Conservation (phyloP, 805 yeast species). For the Priceomyces castillae region DNA sequence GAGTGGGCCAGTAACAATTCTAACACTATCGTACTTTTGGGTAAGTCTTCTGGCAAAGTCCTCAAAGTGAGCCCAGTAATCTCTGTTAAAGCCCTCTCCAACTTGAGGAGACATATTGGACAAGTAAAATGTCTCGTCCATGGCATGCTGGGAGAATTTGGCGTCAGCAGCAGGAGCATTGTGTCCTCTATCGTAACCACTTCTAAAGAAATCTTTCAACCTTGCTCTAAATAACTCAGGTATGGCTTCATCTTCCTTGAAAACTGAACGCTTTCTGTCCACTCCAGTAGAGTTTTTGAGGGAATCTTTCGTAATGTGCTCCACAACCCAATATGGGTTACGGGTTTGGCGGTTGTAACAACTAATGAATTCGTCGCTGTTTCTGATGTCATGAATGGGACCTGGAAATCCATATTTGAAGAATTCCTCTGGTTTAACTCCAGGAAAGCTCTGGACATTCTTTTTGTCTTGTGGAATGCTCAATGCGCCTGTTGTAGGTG, state of each 20-base stretch:
- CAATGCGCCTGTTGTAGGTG: constrained; percentile 8
- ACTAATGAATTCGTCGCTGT: constrained; percentile 72
- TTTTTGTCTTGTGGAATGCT: constrained; percentile 4
- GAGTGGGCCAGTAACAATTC: constrained; percentile 91
- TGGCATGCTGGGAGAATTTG: constrained; percentile 81
- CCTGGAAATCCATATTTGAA: constrained; percentile 95
- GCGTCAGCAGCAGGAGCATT: constrained; percentile 98
- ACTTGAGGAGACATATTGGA: constrained; percentile 96
- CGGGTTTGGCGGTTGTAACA: constrained; percentile 82
- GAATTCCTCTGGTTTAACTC: constrained; percentile 71
- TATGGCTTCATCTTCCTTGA: constrained; percentile 80
- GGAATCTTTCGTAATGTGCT: constrained; percentile 79
- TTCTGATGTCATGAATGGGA: constrained; percentile 81
- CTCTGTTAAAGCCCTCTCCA: constrained; percentile 96
- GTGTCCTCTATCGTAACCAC: constrained; percentile 96
- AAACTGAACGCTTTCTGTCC: constrained; percentile 77
- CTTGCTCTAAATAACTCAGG: constrained; percentile 76
- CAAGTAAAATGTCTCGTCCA: constrained; percentile 90
- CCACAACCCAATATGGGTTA: constrained; percentile 88
- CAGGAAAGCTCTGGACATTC: constrained; percentile 9
- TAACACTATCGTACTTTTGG: constrained; percentile 64
- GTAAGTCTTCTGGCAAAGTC: constrained; percentile 81
- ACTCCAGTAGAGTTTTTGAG: constrained; percentile 50
- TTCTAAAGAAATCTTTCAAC: constrained; percentile 83
- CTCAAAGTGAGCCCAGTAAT: constrained; percentile 96